Percentiles rank a stretch among this genome's conserved stretches.
phyloP scores from a whole-genome alignment of 2,329 filamentous ascomycete genomes.

The Trichoderma polysporum region DNA sequence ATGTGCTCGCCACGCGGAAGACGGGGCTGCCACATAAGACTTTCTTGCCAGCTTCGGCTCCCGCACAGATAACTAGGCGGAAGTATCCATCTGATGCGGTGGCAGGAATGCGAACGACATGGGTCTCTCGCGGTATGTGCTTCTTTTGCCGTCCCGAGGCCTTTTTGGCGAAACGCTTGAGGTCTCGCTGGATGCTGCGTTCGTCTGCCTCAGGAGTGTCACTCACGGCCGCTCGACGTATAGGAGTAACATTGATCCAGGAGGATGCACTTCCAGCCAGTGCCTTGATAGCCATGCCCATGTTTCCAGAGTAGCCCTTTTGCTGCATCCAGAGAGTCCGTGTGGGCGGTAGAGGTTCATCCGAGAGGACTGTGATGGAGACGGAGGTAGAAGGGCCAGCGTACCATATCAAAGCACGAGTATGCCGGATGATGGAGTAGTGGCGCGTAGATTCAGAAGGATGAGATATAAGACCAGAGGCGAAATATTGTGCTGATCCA shows the following conservation, averaged over 20 bases:
- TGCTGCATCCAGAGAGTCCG: constrained; percentile 67
- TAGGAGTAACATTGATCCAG: constrained; percentile 70
- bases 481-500: constrained; percentile 63
- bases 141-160: constrained; percentile 44
- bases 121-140: constrained; percentile 61
- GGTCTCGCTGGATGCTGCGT: constrained; percentile 66
- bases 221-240: constrained; percentile 43
- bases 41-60: constrained; percentile 42
- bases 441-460: constrained; percentile 65
- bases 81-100: constrained; percentile 67
- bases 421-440: constrained; percentile 66
- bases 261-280: constrained; percentile 56
- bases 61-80: constrained; percentile 62
- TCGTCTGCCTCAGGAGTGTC: constrained; percentile 59
- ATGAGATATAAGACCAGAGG: constrained; percentile 62
- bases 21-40: constrained; percentile 65
- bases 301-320: constrained; percentile 66
- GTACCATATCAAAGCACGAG: constrained; percentile 63
- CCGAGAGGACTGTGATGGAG: constrained; percentile 62
- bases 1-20: constrained; percentile 67
- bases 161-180: constrained; percentile 62
- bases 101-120: constrained; percentile 63
- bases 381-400: constrained; percentile 63
- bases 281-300: constrained; percentile 66
- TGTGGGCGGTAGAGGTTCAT: constrained; percentile 54